These are phyloP conservation scores for Xylaria cubensis DNA, from an alignment of 495 filamentous ascomycete genomes.

Conservation along the genomic window DNA sequence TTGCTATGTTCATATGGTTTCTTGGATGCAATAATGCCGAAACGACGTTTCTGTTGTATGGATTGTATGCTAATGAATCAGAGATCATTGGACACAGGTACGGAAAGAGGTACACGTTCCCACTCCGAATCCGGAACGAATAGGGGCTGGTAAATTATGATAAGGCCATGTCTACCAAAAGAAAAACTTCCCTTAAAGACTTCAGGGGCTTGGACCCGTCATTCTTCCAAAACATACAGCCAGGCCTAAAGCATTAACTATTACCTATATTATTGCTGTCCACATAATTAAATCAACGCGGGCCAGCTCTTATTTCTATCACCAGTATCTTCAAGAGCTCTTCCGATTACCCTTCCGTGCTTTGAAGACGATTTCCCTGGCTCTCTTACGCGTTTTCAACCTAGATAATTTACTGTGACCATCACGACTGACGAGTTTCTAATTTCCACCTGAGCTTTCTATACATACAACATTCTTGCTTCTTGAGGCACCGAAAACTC, in stretches of 20 bases:
- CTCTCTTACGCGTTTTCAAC: too few relatives aligned
- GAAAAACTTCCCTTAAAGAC: neutral
- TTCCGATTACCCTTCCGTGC: neutral
- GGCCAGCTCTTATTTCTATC: neutral
- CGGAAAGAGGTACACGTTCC: neutral
- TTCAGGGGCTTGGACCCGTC: neutral
- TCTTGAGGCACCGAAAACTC: neutral
- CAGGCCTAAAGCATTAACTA: neutral
- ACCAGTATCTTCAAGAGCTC: neutral
- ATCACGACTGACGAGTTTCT: neutral
- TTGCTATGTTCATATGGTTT: neutral
- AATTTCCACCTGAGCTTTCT: neutral
- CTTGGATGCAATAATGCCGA: neutral
- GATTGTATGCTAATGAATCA: neutral
- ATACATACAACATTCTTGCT: neutral
- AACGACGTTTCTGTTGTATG: neutral
- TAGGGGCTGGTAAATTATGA: conserved; percentile 15
- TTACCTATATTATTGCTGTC: neutral
- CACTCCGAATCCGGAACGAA: conserved; percentile 12
- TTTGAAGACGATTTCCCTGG: neutral
- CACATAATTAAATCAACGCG: too few relatives aligned
- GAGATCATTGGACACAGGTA: neutral
- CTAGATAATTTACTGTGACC: neutral
- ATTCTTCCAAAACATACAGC: neutral
- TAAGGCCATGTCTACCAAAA: conserved; percentile 2